These are phyloP conservation scores for Tuctoria greenei DNA, from an alignment of 176 grass and related monocot genomes.

Conservation along the genomic window DNA sequence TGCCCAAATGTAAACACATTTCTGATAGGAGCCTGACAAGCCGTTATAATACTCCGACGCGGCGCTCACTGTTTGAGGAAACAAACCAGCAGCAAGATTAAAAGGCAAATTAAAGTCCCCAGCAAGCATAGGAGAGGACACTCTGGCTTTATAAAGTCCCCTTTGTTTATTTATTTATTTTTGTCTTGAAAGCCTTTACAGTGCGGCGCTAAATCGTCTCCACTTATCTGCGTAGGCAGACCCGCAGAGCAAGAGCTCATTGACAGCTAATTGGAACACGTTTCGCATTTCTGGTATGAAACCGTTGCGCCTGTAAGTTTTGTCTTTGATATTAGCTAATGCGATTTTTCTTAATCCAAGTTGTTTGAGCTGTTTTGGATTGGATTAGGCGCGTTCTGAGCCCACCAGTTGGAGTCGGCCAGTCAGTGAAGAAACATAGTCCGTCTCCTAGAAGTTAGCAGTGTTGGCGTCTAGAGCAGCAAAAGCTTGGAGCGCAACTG, in stretches of 20 bases:
- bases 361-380: background rate
- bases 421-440: background rate
- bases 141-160: background rate
- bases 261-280: background rate
- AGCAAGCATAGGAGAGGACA: background rate
- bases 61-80: slow-evolving; percentile 3
- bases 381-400: background rate
- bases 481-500: background rate
- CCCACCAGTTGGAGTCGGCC: background rate
- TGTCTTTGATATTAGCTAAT: background rate
- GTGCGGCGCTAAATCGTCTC: background rate
- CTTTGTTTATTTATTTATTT: too few relatives aligned
- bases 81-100: background rate
- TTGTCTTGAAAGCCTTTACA: background rate
- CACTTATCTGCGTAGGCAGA: background rate
- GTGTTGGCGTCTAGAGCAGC: background rate
- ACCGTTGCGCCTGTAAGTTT: background rate
- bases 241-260: background rate
- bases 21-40: background rate
- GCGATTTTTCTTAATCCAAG: background rate
- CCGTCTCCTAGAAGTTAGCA: background rate
- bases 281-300: background rate
- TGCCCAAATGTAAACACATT: background rate
- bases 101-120: background rate
- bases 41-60: background rate